Percentiles rank a stretch among this genome's conserved stretches.
Evolutionary conservation across 345 rosid species (phyloP).

Genomic region (Heritiera littoralis): DNA sequence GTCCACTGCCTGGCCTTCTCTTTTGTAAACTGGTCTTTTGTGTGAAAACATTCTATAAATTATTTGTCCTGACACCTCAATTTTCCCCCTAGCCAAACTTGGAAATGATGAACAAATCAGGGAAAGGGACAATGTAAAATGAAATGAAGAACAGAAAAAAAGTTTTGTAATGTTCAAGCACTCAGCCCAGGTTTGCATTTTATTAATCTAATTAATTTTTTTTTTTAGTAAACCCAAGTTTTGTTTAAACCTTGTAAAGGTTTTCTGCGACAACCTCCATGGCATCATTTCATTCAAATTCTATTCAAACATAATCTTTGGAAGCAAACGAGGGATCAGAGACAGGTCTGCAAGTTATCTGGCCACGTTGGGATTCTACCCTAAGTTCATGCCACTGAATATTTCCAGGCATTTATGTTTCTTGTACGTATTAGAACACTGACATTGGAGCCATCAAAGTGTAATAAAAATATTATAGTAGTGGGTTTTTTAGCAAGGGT

Average conservation of each 20-base stretch:
- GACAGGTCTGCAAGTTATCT: background rate
- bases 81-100: conserved; percentile 1
- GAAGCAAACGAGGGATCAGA: background rate
- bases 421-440: background rate
- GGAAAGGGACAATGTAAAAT: background rate
- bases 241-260: background rate
- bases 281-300: background rate
- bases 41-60: conserved; percentile 33
- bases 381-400: background rate
- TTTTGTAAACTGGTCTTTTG: conserved; percentile 97
- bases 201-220: conserved; percentile 39
- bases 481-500: background rate
- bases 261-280: background rate
- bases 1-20: conserved; percentile 96
- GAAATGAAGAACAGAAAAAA: background rate
- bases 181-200: conserved; percentile 34
- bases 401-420: background rate
- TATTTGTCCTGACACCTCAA: background rate
- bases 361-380: background rate
- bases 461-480: background rate
- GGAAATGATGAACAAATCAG: background rate
- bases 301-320: background rate
- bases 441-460: background rate
- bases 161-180: conserved; percentile 46
- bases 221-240: conserved; percentile 20